Evolutionary conservation across 805 yeast genomes (phyloP).

Genomic region (Debaryomyces hansenii): DNA sequence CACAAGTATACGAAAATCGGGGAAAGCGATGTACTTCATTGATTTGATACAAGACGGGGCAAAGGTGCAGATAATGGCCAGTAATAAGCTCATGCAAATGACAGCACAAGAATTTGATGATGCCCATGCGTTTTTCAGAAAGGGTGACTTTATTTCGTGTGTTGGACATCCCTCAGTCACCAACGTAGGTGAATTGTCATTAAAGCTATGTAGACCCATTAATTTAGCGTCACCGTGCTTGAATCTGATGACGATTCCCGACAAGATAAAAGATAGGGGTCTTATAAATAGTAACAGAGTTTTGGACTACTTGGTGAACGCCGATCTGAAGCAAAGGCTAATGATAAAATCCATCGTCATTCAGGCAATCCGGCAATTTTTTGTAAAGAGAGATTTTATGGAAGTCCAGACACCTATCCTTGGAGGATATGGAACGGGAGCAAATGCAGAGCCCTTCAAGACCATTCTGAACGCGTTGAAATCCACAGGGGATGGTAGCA

Average conservation of each 20-base stretch:
- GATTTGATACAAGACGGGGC: constrained; percentile 64
- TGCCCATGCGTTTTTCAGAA: constrained; percentile 46
- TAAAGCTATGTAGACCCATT: constrained; percentile 55
- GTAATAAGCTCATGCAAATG: constrained; percentile 47
- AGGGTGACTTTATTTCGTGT: constrained; percentile 72
- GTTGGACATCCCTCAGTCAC: constrained; percentile 75
- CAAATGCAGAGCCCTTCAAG: constrained; percentile 84
- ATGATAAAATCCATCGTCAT: constrained; percentile 57
- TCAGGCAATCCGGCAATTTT: constrained; percentile 54
- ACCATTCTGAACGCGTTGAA: constrained; percentile 48
- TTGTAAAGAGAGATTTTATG: constrained; percentile 55
- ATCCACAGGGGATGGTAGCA: constrained; percentile 18
- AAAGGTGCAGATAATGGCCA: constrained; percentile 63
- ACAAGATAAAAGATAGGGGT: constrained; percentile 52
- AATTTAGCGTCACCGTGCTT: constrained; percentile 66
- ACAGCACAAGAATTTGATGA: constrained; percentile 42
- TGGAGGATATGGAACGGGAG: constrained; percentile 77
- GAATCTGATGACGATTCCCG: constrained; percentile 47
- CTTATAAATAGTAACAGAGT: constrained; percentile 68
- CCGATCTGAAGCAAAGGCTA: constrained; percentile 46
- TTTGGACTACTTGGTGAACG: constrained; percentile 68
- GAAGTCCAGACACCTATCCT: constrained; percentile 91
- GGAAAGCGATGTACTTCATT: constrained; percentile 67
- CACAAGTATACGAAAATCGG: constrained; percentile 56
- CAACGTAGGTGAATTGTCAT: constrained; percentile 73